These are phyloP conservation scores for Globisporangium lucens DNA, from an alignment of 352 stramenopile species.

Conservation along the genomic window DNA sequence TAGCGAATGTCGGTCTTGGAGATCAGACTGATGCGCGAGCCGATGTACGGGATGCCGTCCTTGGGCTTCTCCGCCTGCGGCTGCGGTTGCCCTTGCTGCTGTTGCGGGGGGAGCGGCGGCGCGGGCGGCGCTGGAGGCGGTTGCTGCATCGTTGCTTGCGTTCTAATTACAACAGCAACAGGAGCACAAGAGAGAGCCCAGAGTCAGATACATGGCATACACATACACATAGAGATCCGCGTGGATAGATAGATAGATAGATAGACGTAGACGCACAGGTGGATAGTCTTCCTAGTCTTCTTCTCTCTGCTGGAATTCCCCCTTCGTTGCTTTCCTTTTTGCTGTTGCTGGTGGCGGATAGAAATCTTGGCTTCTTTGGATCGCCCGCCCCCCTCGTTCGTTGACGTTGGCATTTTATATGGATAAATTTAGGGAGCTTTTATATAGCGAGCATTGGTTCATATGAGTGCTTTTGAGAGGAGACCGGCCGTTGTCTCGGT, in stretches of 20 bases:
- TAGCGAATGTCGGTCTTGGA: slow-evolving; percentile 89
- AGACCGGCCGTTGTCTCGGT: neutral
- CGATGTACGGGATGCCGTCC: slow-evolving; percentile 77
- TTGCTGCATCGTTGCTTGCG: neutral
- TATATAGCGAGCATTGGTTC: neutral
- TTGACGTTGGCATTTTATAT: neutral
- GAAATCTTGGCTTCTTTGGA: neutral
- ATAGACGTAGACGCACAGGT: neutral
- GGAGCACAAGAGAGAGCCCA: neutral
- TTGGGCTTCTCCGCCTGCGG: slow-evolving; percentile 21
- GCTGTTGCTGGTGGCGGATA: neutral
- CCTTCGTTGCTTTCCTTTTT: neutral
- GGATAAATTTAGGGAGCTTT: neutral
- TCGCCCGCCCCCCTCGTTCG: neutral
- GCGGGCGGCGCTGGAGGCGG: slow-evolving; percentile 16
- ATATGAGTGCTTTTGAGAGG: neutral
- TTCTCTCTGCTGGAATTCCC: neutral
- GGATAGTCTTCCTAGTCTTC: neutral
- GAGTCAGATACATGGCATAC: neutral
- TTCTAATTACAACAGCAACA: neutral
- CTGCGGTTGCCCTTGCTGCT: neutral
- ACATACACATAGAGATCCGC: neutral
- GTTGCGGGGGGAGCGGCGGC: slow-evolving; percentile 14
- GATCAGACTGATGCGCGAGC: slow-evolving; percentile 78
- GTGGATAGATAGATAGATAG: neutral